Base-by-base conservation (phyloP, 1,284 basidiomycete species). In the Cryptococcus sp. region DNA sequence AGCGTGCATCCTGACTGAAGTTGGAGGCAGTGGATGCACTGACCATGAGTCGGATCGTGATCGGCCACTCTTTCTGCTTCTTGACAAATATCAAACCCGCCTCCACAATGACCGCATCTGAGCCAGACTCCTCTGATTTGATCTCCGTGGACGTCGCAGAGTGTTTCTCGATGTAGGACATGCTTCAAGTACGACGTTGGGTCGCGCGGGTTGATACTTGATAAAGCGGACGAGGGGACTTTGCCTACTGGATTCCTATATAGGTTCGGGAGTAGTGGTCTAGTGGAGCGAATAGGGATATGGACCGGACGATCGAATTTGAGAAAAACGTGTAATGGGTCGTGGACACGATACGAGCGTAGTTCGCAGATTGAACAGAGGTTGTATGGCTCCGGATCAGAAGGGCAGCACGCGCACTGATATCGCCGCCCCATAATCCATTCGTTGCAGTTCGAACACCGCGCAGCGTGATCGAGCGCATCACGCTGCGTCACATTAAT, bases 291-390 rank as follows among this genome's bases (percentile, higher is more conserved):
- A n/a, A 94, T 80, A 1, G 84, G 82, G 20, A 82, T 80, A 52
- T 89, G 83, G 16, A 93, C 86, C 1, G 87, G 89, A 10, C 89
- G 83, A 45, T 86, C 86, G 39, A 94, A 81, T 70, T 90, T 92
- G 82, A 93, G 86, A 80, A 94, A 95, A 29, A 89, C 81, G 66
- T 95, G 91, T 75, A 83, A 83, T 0, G 90, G 85, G 72, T 93
- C 86, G 69, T 95, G 91, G 22, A 90, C 67, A 10, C 82, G 77
- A 68, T 92, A 90, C 0, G 90, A 93, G 40, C 82, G 81, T 44
- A 80, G 75, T 76, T 95, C 92, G 72, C 92, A 95, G 23, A 81
- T 81, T 22, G 83, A 80, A 72, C 92, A 94, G 5, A 80, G 67
- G 59, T 75, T 77, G 63, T 70, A 80, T 16, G 69, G 62, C 20